Conservation (phyloP, 106 monocot genomes). For the Hemerocallis citrina region DNA sequence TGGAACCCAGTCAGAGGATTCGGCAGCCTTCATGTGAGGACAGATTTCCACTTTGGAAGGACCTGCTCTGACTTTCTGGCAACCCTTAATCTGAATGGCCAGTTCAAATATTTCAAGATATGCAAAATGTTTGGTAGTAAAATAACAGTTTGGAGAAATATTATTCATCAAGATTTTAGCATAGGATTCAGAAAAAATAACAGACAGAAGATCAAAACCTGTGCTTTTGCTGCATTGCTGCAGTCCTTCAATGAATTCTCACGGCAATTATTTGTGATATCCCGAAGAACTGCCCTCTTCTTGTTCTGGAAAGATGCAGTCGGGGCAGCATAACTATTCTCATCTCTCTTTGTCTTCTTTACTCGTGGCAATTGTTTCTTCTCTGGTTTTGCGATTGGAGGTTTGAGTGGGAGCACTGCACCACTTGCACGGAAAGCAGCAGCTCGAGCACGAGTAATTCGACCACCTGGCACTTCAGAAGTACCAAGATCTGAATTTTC, state of each 20-base stretch:
- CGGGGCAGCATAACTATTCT: slow-evolving; percentile 19
- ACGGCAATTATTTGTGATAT: slow-evolving; percentile 42
- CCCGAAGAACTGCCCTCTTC: slow-evolving; percentile 39
- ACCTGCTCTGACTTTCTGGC: neutral
- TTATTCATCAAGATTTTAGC: too few relatives aligned
- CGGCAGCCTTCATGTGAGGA: slow-evolving; percentile 5
- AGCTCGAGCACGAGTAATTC: slow-evolving; percentile 60
- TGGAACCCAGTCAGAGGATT: neutral
- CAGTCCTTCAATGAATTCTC: slow-evolving; percentile 12
- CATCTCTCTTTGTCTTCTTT: slow-evolving; percentile 49
- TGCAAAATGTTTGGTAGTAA: too few relatives aligned
- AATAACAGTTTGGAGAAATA: too few relatives aligned
- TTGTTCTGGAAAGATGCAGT: slow-evolving; percentile 24
- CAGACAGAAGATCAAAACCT: slow-evolving; percentile 32
- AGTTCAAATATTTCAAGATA: too few relatives aligned
- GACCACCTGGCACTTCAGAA: slow-evolving; percentile 14
- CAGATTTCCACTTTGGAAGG: neutral
- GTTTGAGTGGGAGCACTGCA: slow-evolving; percentile 9
- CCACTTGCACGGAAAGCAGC: slow-evolving; percentile 25
- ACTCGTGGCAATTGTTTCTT: slow-evolving; percentile 13
- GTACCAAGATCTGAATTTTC: slow-evolving; percentile 14
- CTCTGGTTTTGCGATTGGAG: slow-evolving; percentile 15
- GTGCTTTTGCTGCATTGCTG: slow-evolving; percentile 20
- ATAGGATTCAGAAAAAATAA: too few relatives aligned
- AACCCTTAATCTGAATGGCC: neutral